Conservation (phyloP, 2,329 filamentous ascomycete species). For the Exutisphaerella laricina region DNA sequence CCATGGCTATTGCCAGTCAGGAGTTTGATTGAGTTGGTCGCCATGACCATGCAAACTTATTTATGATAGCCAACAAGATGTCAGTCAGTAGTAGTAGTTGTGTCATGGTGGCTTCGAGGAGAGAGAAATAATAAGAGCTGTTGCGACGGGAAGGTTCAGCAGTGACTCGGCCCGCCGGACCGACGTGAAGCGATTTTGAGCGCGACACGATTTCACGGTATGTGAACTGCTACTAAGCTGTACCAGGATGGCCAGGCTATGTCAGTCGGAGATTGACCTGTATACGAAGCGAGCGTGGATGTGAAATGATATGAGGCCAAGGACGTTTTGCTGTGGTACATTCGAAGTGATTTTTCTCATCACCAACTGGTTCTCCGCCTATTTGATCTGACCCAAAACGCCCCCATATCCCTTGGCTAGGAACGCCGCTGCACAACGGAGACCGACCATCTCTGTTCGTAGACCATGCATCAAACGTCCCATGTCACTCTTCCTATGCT, state of each 20-base stretch:
- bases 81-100: slow-evolving; percentile 5
- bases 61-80: not conserved
- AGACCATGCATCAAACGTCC: slow-evolving; percentile 7
- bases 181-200: too few relatives aligned
- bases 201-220: too few relatives aligned
- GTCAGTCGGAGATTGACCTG: too few relatives aligned
- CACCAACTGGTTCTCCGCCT: slow-evolving; percentile 6
- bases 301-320: slow-evolving; percentile 1
- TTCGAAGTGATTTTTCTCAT: slow-evolving; percentile 12
- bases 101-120: slow-evolving; percentile 20
- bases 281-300: too few relatives aligned
- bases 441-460: slow-evolving; percentile 9
- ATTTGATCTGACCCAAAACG: slow-evolving; percentile 8
- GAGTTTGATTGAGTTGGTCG: slow-evolving; percentile 68
- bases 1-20: slow-evolving; percentile 72
- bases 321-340: slow-evolving; percentile 16
- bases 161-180: too few relatives aligned
- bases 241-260: too few relatives aligned
- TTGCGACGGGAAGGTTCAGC: too few relatives aligned
- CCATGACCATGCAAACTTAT: slow-evolving; percentile 45
- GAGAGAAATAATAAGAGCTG: slow-evolving; percentile 4
- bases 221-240: too few relatives aligned
- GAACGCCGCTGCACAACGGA: slow-evolving; percentile 16
- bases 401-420: slow-evolving; percentile 16
- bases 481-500: not conserved